A percentile compares a stretch with the other conserved stretches of the same genome.
Evolutionary conservation across 176 grass and related monocot genomes (phyloP).

Genomic region (Musa itinerans): DNA sequence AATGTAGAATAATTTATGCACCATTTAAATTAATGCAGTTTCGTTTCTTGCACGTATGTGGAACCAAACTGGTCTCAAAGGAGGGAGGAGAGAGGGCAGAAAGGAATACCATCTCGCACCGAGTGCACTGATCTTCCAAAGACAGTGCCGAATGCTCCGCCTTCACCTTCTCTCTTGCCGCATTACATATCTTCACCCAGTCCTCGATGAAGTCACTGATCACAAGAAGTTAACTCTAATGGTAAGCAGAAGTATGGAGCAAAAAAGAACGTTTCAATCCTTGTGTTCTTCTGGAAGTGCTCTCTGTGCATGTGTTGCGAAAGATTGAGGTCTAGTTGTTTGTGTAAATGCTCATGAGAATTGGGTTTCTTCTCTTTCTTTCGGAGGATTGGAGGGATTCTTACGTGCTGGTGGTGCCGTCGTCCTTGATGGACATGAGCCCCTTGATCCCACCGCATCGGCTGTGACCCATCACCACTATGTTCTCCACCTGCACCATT

Average conservation of each 20-base stretch:
- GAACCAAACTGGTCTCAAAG: no score
- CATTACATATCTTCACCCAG: slow-evolving; percentile 53
- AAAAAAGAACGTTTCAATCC: no score
- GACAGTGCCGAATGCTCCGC: slow-evolving; percentile 22
- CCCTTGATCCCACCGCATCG: slow-evolving; percentile 7
- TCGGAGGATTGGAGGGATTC: neutral
- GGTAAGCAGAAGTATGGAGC: no score
- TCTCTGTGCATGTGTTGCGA: no score
- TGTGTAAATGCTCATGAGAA: no score
- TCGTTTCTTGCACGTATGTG: no score
- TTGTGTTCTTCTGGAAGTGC: no score
- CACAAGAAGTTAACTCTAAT: slow-evolving; percentile 10
- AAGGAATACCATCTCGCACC: slow-evolving; percentile 50
- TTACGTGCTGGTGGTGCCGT: slow-evolving; percentile 2
- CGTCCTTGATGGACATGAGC: slow-evolving; percentile 3
- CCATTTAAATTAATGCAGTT: no score
- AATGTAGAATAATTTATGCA: no score
- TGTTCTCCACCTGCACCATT: neutral
- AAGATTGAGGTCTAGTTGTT: no score
- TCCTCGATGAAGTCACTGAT: slow-evolving; percentile 57
- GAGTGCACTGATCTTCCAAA: slow-evolving; percentile 44
- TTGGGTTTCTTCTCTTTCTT: no score
- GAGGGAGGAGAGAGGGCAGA: neutral
- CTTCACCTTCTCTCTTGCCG: slow-evolving; percentile 49
- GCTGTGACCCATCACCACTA: slow-evolving; percentile 8